phyloP scores from a whole-genome alignment of 2,329 filamentous ascomycete species.

The Pseudocercospora fijiensis region DNA sequence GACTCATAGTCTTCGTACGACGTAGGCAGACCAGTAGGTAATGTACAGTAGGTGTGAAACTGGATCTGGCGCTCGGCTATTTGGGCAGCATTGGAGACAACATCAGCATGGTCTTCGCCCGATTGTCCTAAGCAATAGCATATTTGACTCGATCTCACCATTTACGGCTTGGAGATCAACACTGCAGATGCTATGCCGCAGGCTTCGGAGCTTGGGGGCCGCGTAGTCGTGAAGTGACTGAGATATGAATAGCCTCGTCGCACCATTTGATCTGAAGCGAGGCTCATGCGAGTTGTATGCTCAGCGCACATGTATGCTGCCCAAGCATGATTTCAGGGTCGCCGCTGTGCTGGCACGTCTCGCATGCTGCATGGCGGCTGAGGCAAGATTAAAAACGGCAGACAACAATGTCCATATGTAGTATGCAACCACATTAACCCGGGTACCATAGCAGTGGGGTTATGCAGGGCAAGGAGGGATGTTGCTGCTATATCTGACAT shows the following conservation, averaged over 20 bases:
- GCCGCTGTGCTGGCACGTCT: background rate
- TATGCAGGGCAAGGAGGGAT: constrained; percentile 3
- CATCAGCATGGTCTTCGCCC: background rate
- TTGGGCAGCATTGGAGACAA: background rate
- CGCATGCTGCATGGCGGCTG: background rate
- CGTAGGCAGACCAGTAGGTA: background rate
- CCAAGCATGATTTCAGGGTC: background rate
- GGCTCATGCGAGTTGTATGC: background rate
- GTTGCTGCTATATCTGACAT: background rate
- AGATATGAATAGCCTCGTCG: background rate
- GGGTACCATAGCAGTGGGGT: background rate
- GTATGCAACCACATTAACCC: background rate
- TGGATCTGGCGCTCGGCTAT: too few relatives aligned
- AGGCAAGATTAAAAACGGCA: background rate
- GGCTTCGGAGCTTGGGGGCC: background rate
- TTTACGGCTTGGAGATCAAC: background rate
- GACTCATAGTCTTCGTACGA: too few relatives aligned
- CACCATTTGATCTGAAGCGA: background rate
- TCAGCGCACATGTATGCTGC: background rate
- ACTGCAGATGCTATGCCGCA: background rate
- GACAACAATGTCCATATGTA: constrained; percentile 4
- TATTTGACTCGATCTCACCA: background rate
- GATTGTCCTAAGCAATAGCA: background rate
- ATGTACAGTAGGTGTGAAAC: too few relatives aligned
- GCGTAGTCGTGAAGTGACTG: background rate